Evolutionary conservation across 441 rosid genomes (phyloP).

Genomic region (Brassica balearica): DNA sequence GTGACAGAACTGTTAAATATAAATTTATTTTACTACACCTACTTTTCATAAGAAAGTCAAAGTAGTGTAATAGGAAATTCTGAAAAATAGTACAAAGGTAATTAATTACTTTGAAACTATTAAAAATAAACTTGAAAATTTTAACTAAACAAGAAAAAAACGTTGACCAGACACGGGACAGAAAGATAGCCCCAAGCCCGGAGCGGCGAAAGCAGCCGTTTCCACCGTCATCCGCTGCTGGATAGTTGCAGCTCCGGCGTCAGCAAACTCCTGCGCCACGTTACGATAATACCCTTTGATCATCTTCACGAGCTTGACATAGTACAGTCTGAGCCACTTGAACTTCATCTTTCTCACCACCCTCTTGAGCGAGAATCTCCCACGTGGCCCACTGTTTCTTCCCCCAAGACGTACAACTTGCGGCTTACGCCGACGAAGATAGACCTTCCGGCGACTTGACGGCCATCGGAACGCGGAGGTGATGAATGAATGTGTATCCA

Average conservation of each 20-base stretch:
- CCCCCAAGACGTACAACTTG: conserved; percentile 42
- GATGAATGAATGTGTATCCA: conserved; percentile 16
- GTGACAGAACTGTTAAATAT: neutral
- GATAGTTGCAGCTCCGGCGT: conserved; percentile 35
- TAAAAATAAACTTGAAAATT: neutral
- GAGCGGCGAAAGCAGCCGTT: conserved; percentile 40
- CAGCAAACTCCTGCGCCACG: conserved; percentile 40
- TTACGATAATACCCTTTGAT: conserved; percentile 41
- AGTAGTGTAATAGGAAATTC: neutral
- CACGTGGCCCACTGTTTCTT: conserved; percentile 32
- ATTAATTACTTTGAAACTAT: neutral
- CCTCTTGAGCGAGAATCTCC: conserved; percentile 36
- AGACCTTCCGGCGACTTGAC: conserved; percentile 38
- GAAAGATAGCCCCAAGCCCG: conserved; percentile 43
- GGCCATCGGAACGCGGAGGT: conserved; percentile 34
- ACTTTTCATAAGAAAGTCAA: neutral
- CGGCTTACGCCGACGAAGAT: conserved; percentile 43
- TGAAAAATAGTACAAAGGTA: conserved; percentile 1
- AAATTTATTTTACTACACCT: neutral
- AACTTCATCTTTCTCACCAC: conserved; percentile 39
- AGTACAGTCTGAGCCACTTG: conserved; percentile 44
- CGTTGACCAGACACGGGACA: conserved; percentile 30
- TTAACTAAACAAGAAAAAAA: conserved; percentile 36
- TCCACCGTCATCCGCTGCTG: conserved; percentile 41
- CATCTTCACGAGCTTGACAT: conserved; percentile 36